phyloP scores from a whole-genome alignment of 495 filamentous ascomycete species.

The Entonaema liquescens region DNA sequence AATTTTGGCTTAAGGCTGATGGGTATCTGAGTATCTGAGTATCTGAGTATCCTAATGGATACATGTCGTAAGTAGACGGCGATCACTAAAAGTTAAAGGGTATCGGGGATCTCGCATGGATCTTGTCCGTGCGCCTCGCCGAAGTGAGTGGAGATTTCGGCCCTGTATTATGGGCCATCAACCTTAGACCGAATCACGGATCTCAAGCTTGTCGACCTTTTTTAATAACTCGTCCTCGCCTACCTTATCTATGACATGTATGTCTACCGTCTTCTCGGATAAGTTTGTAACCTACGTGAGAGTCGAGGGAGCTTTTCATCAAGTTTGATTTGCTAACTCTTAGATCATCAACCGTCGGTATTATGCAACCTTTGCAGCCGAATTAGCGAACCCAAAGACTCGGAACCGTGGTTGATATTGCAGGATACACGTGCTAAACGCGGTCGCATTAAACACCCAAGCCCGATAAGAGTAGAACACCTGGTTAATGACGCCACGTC shows the following conservation, averaged over 20 bases:
- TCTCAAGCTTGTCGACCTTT: neutral
- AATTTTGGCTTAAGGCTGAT: slow-evolving; percentile 26
- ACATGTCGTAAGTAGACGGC: slow-evolving; percentile 12
- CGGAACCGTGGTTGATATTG: neutral
- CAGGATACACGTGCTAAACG: slow-evolving; percentile 1
- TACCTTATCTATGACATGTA: slow-evolving; percentile 6
- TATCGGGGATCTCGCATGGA: slow-evolving; percentile 39
- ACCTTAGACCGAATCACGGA: slow-evolving; percentile 16
- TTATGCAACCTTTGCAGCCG: neutral
- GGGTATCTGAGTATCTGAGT: neutral
- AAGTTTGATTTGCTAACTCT: neutral
- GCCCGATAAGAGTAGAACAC: neutral
- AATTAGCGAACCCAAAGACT: neutral
- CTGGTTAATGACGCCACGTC: neutral
- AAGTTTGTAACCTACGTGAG: neutral
- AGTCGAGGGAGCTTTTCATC: neutral
- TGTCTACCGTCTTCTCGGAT: neutral
- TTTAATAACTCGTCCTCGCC: neutral
- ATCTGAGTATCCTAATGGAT: too few relatives aligned
- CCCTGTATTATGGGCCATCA: slow-evolving; percentile 27
- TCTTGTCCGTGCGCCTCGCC: slow-evolving; percentile 38
- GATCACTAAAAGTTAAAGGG: slow-evolving; percentile 20
- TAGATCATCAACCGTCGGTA: neutral
- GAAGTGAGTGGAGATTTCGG: slow-evolving; percentile 31
- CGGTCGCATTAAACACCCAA: neutral